These are phyloP conservation scores for Magnaporthiopsis poae DNA, from an alignment of 2,329 filamentous ascomycete genomes.

Conservation along the genomic window DNA sequence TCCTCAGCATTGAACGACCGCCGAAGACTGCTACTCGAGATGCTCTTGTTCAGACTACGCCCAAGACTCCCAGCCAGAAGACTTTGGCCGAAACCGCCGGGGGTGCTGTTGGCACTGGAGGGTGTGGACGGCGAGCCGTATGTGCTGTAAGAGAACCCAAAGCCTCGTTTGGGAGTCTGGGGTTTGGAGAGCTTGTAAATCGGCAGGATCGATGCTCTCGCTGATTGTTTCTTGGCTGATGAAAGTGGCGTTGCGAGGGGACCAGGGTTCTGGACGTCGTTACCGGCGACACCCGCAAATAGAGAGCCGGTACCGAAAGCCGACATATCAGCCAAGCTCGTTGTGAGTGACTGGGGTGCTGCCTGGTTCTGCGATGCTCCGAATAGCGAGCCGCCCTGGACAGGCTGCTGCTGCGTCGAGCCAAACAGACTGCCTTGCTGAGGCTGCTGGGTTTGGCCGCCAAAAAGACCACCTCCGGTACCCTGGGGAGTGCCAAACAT, in stretches of 20 bases:
- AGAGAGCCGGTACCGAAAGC: conserved; percentile 84
- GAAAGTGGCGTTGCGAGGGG: conserved; percentile 85
- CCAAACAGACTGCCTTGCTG: conserved; percentile 37
- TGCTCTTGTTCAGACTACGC: conserved; percentile 71
- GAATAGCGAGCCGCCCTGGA: conserved; percentile 48
- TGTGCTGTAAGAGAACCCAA: conserved; percentile 85
- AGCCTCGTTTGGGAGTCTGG: conserved; percentile 75
- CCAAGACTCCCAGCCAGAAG: conserved; percentile 56
- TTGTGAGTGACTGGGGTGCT: conserved; percentile 59
- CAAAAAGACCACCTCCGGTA: conserved; percentile 45
- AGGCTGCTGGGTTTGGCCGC: conserved; percentile 33
- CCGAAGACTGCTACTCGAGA: conserved; percentile 78
- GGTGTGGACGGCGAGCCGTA: conserved; percentile 73
- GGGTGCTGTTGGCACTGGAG: conserved; percentile 58
- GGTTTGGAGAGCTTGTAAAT: conserved; percentile 79
- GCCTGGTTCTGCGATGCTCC: conserved; percentile 41
- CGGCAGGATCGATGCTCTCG: conserved; percentile 68
- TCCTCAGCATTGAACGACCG: conserved; percentile 73
- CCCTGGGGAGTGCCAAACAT: conserved; percentile 41
- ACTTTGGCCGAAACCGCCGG: conserved; percentile 56
- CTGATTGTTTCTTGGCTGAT: conserved; percentile 56
- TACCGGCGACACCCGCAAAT: conserved; percentile 62
- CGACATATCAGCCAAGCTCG: conserved; percentile 71
- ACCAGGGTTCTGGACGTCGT: conserved; percentile 61
- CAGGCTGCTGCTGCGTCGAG: conserved; percentile 37